Evolutionary conservation across 2,329 filamentous ascomycete genomes (phyloP).

Genomic region (Aspergillus aculeatus): DNA sequence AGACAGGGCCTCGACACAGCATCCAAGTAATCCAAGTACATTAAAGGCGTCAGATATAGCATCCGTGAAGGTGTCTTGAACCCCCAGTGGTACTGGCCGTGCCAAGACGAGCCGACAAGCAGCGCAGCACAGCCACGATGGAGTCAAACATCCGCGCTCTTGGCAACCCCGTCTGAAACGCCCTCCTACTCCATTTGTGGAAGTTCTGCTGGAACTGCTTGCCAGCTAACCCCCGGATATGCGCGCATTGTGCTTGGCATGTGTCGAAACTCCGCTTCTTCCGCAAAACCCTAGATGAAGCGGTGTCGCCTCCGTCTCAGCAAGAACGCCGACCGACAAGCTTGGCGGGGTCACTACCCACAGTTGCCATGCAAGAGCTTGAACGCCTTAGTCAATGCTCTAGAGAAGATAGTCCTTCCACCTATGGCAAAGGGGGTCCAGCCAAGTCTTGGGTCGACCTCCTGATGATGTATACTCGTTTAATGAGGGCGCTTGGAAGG

Average conservation of each 20-base stretch:
- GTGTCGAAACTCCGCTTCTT: not conserved
- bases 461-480: not conserved
- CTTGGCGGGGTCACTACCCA: not conserved
- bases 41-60: too few relatives aligned
- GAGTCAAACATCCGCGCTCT: conserved; percentile 6
- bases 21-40: too few relatives aligned
- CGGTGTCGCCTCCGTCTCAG: not conserved
- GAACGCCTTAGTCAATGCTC: not conserved
- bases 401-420: conserved; percentile 3
- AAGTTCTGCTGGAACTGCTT: conserved; percentile 9
- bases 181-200: conserved; percentile 10
- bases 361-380: not conserved
- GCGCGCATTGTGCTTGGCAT: not conserved
- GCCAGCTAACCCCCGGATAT: too few relatives aligned
- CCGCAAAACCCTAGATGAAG: not conserved
- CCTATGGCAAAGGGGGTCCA: not conserved
- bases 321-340: not conserved
- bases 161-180: conserved; percentile 15
- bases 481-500: not conserved
- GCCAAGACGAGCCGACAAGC: too few relatives aligned
- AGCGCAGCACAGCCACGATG: conserved; percentile 5
- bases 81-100: too few relatives aligned
- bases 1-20: too few relatives aligned
- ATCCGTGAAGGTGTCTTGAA: too few relatives aligned
- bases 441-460: conserved; percentile 2